Conservation (phyloP, 345 rosid genomes). For the Boechera stricta region DNA sequence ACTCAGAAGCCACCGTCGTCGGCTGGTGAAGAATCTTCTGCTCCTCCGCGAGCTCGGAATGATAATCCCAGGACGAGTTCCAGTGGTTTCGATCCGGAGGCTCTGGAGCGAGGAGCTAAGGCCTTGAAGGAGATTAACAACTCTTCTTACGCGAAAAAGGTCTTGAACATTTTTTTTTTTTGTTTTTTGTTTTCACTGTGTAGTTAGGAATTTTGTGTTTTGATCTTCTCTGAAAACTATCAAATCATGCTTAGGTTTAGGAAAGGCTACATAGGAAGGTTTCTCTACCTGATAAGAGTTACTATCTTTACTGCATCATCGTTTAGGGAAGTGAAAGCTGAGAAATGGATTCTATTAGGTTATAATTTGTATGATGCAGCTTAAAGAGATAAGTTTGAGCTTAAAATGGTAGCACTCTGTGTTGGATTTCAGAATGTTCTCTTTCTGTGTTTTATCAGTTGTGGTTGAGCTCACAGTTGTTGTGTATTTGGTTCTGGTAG, state of each 20-base stretch:
- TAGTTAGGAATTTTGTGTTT: not conserved
- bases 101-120: conserved; percentile 86
- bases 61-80: conserved; percentile 84
- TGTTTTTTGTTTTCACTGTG: not conserved
- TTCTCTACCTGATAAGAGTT: conserved; percentile 2
- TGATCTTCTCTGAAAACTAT: conserved; percentile 2
- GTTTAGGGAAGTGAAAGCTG: conserved; percentile 15
- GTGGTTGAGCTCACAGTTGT: conserved; percentile 5
- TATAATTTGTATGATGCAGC: not conserved
- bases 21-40: conserved; percentile 43
- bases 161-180: conserved; percentile 17
- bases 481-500: conserved; percentile 47
- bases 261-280: not conserved
- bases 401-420: not conserved
- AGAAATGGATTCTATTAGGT: not conserved
- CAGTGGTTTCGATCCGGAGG: conserved; percentile 91
- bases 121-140: conserved; percentile 71
- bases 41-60: conserved; percentile 57
- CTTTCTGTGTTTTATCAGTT: conserved; percentile 6
- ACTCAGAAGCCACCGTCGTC: conserved; percentile 30
- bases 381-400: not conserved
- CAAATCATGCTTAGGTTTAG: not conserved
- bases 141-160: conserved; percentile 86
- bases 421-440: conserved; percentile 14
- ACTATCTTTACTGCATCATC: not conserved